Percentiles rank a stretch among this genome's conserved stretches.
Conservation (phyloP, 176 grass and related monocot species). For the Dendrocalamus sinicus region DNA sequence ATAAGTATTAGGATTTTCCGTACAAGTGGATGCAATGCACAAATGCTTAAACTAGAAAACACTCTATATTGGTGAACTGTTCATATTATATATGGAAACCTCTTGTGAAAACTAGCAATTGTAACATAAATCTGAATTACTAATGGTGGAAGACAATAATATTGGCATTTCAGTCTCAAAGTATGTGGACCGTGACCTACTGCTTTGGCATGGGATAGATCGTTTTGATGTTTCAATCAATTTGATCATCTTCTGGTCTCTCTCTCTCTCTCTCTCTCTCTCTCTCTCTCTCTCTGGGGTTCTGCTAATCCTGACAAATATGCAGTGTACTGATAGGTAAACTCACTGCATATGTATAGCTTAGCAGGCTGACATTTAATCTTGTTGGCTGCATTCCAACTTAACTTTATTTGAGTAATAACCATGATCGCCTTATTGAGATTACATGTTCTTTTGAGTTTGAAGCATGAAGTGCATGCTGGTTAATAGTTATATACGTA, state of each 20-base stretch:
- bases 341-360: background rate
- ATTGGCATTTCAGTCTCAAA: background rate
- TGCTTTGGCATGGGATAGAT: background rate
- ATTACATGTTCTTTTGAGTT: background rate
- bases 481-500: background rate
- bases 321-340: background rate
- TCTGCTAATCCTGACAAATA: background rate
- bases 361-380: background rate
- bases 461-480: constrained; percentile 1
- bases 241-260: background rate
- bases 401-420: background rate
- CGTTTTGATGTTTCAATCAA: background rate
- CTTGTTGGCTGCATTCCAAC: background rate
- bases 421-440: background rate
- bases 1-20: background rate
- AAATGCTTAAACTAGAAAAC: background rate
- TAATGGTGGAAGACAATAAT: background rate
- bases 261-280: background rate
- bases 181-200: background rate
- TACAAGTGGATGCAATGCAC: constrained; percentile 3
- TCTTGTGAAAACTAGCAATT: background rate
- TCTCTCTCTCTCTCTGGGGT: background rate
- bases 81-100: constrained; percentile 15
- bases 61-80: background rate
- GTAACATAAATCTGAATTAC: background rate